These are phyloP conservation scores for Podaxis sp. DNA, from an alignment of 768 basidiomycete genomes.

Conservation along the genomic window DNA sequence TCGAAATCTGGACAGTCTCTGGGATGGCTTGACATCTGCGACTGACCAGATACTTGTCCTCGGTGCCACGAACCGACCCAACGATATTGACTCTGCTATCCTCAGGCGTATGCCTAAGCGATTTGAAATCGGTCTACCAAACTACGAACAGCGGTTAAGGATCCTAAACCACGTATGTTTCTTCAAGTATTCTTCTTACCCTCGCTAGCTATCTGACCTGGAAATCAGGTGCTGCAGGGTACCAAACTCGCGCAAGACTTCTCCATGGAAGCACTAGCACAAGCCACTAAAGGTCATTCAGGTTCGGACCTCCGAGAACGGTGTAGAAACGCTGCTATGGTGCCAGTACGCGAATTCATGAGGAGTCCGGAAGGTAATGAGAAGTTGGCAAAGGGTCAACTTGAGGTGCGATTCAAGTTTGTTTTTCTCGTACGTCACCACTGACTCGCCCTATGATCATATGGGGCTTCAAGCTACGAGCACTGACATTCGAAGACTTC, in stretches of 20 bases:
- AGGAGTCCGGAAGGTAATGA: constrained; percentile 43
- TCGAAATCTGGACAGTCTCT: constrained; percentile 52
- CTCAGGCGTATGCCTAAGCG: constrained; percentile 98
- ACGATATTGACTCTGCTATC: constrained; percentile 86
- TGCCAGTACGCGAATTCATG: constrained; percentile 85
- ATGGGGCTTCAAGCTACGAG: constrained; percentile 78
- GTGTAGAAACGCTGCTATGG: constrained; percentile 93
- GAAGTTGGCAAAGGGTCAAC: constrained; percentile 50
- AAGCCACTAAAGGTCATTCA: constrained; percentile 70
- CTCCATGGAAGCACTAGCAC: constrained; percentile 61
- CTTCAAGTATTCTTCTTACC: not conserved
- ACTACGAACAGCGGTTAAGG: constrained; percentile 73
- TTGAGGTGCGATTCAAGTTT: constrained; percentile 32
- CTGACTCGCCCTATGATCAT: not conserved
- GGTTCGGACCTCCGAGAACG: constrained; percentile 92
- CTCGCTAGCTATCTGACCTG: not conserved
- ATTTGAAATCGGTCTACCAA: constrained; percentile 82
- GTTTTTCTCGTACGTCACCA: not conserved
- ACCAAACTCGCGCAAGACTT: constrained; percentile 67
- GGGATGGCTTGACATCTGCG: constrained; percentile 90
- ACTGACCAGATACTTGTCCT: constrained; percentile 85
- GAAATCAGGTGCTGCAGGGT: constrained; percentile 79
- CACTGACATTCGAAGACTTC: constrained; percentile 73
- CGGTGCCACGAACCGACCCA: constrained; percentile 93
- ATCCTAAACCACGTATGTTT: constrained; percentile 74